Base-by-base conservation (phyloP, 768 basidiomycete genomes). In the Phaeolepiota aurea region DNA sequence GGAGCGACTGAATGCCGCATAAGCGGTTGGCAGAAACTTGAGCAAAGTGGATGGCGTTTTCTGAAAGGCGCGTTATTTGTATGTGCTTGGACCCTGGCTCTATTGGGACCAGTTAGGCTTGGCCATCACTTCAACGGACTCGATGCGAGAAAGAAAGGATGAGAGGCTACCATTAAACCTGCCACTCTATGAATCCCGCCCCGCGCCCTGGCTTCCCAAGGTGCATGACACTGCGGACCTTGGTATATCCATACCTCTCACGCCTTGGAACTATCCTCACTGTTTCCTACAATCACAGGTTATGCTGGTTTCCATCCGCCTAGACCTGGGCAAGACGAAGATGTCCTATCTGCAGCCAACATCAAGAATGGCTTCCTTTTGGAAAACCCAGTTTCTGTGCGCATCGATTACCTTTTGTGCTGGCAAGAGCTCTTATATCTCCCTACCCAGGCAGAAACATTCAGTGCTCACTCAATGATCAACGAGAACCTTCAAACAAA, bases 291-390 rank as follows among this genome's bases (percentile, higher is more conserved):
- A 33, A 14, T 40, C 19, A 12, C 34, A 90, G 87, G 87, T 13
- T 87, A 82, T 55, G 66, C 72, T 41, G 84, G 85, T 9, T 88
- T 84, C 49, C 69, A 79, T 54, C 88, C 88, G 32, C 85, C 88
- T 4, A 71, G 73, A 30, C 75, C 80, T 13, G 72, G 76, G 3
- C 83, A 87, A 54, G 79, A 82, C 41, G 87, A 90, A 55, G 87
- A 88, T 49, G 52, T 74, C 1, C 61, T 91, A 32, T 78, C 83
- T 0, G 74, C 78, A 32, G 46, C 53, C 1, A 81, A 78, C 48
- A 69, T 89, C 22, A 78, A 77, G 62, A 71, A 71, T 54, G 88
- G 88, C 0, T 79, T 82, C 45, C 53, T 61, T 10, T 61, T 81
- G 18, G 53, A 59, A 3, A 63, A 66, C 11, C 66, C 75, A 20